Conservation (phyloP, 768 basidiomycete genomes). For the Sporobolomyces roseus region DNA sequence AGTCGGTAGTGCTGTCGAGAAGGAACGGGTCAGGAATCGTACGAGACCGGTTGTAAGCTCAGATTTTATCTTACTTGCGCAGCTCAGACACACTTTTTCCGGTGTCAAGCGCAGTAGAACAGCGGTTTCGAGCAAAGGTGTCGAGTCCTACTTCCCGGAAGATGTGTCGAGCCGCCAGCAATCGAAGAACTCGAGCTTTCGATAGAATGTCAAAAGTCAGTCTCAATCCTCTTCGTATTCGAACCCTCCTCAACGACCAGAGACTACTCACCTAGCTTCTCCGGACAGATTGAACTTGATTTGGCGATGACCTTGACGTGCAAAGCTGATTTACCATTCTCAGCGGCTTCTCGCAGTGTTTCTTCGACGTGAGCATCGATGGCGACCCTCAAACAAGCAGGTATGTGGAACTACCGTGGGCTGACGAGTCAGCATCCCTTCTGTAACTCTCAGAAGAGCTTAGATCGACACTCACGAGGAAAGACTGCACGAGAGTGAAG, state of each 20-base stretch:
- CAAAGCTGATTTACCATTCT: slow-evolving; percentile 45
- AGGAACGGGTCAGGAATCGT: background rate
- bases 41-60: too few relatives aligned
- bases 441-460: background rate
- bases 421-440: too few relatives aligned
- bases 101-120: slow-evolving; percentile 66
- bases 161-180: slow-evolving; percentile 75
- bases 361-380: slow-evolving; percentile 51
- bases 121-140: slow-evolving; percentile 68
- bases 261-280: slow-evolving; percentile 49
- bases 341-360: slow-evolving; percentile 50
- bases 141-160: slow-evolving; percentile 66
- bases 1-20: slow-evolving; percentile 42
- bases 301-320: slow-evolving; percentile 52
- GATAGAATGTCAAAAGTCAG: background rate
- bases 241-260: background rate
- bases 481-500: slow-evolving; percentile 4
- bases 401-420: slow-evolving; percentile 36
- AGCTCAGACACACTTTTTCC: slow-evolving; percentile 60
- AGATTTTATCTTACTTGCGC: background rate
- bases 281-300: slow-evolving; percentile 47
- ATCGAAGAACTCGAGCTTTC: slow-evolving; percentile 66
- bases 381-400: slow-evolving; percentile 46
- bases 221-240: too few relatives aligned
- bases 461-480: background rate